These are phyloP conservation scores for Basipetospora chlamydospora DNA, from an alignment of 2,329 filamentous ascomycete genomes.

Conservation along the genomic window DNA sequence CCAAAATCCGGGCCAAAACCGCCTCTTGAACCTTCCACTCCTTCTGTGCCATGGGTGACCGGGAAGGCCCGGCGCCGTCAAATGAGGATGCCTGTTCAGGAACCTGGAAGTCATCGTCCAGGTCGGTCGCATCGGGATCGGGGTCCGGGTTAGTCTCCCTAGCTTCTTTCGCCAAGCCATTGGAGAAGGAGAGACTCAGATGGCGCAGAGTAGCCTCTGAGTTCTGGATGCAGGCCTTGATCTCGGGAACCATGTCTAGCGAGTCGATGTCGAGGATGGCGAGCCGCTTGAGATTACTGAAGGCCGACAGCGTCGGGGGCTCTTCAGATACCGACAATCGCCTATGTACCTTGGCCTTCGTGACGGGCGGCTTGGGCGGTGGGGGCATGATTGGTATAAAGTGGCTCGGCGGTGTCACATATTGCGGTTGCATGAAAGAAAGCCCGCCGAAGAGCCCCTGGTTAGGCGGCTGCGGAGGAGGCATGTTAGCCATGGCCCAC, in stretches of 20 bases:
- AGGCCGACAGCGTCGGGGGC: conserved; percentile 40
- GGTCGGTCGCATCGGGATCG: conserved; percentile 34
- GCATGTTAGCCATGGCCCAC: neutral
- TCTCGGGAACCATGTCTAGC: conserved; percentile 38
- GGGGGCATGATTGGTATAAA: conserved; percentile 18
- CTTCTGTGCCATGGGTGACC: conserved; percentile 26
- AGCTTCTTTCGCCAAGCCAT: conserved; percentile 28
- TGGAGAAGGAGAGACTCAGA: conserved; percentile 44
- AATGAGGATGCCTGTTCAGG: conserved; percentile 16
- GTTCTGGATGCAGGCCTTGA: conserved; percentile 38
- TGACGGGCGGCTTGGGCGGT: conserved; percentile 20
- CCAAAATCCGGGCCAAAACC: conserved; percentile 37
- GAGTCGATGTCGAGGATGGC: conserved; percentile 46
- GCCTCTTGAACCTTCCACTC: conserved; percentile 40
- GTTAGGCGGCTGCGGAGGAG: neutral
- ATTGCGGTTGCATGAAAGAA: neutral
- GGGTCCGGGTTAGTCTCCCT: conserved; percentile 21
- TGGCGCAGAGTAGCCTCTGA: conserved; percentile 39
- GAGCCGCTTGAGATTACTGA: conserved; percentile 38
- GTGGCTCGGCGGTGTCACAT: conserved; percentile 9
- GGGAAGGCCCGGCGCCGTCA: conserved; percentile 21
- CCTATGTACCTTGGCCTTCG: too few species aligned
- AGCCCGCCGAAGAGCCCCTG: neutral
- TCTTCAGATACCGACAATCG: conserved; percentile 18
- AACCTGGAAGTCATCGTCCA: conserved; percentile 39